phyloP scores from a whole-genome alignment of 2,329 filamentous ascomycete species.

The Arthrocladium fulminans region DNA sequence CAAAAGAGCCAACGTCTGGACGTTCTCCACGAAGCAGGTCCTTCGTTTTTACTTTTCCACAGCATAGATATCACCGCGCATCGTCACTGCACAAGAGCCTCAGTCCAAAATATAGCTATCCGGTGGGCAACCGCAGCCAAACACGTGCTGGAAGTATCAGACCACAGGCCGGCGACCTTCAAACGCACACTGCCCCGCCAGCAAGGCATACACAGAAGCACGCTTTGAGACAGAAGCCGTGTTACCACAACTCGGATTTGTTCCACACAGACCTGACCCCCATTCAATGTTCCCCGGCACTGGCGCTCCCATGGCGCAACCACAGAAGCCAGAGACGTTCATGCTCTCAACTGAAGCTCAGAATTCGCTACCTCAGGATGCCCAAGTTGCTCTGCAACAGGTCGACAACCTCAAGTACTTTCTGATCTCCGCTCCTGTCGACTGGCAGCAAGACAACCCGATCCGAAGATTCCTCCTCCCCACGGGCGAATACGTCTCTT shows the following conservation, averaged over 20 bases:
- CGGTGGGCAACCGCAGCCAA: not conserved
- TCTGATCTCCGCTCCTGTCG: conserved; percentile 94
- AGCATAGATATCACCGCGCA: conserved; percentile 15
- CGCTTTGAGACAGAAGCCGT: not conserved
- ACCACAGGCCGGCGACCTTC: not conserved
- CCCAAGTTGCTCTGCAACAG: conserved; percentile 93
- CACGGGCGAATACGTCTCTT: conserved; percentile 97
- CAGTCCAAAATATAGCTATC: not conserved
- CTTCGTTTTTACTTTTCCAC: conserved; percentile 21
- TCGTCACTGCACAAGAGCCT: not conserved
- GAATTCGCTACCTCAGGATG: conserved; percentile 90
- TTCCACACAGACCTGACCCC: conserved; percentile 3
- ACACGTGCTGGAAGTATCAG: conserved; percentile 5
- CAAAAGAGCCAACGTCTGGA: conserved; percentile 19
- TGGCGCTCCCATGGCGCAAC: conserved; percentile 72
- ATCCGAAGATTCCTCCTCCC: conserved; percentile 91
- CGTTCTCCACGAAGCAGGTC: conserved; percentile 21
- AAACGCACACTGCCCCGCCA: not conserved
- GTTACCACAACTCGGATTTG: conserved; percentile 1
- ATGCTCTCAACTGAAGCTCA: conserved; percentile 96
- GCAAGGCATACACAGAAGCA: not conserved
- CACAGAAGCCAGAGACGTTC: conserved; percentile 96
- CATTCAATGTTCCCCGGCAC: conserved; percentile 70
- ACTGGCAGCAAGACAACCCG: conserved; percentile 95
- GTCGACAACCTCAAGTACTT: conserved; percentile 99